Conservation (phyloP, 257 asterid species). For the Leonotis leonurus region DNA sequence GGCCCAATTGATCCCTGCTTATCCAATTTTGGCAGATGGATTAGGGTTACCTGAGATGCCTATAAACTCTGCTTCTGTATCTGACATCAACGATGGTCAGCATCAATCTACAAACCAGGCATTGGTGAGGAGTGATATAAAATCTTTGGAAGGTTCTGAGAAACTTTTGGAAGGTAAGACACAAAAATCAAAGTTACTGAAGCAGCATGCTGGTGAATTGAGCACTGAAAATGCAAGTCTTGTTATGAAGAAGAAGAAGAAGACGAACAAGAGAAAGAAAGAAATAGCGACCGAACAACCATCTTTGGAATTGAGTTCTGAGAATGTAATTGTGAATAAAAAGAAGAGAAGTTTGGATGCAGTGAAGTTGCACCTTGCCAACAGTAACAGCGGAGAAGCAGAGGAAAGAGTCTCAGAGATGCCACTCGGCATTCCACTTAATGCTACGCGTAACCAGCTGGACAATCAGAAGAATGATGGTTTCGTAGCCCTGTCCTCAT, state of each 20-base stretch:
- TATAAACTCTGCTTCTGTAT: slow-evolving; percentile 20
- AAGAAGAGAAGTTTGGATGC: slow-evolving; percentile 32
- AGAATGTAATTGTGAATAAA: slow-evolving; percentile 27
- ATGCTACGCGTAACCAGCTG: slow-evolving; percentile 18
- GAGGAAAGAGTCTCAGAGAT: slow-evolving; percentile 24
- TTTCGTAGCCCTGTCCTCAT: slow-evolving; percentile 9
- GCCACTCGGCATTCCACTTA: slow-evolving; percentile 15
- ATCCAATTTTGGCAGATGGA: slow-evolving; percentile 30
- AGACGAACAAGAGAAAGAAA: slow-evolving; percentile 51
- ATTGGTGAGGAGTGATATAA: slow-evolving; percentile 16
- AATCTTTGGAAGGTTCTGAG: slow-evolving; percentile 32
- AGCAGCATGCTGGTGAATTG: slow-evolving; percentile 43
- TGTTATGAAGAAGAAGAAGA: slow-evolving; percentile 37
- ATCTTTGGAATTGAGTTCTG: slow-evolving; percentile 19
- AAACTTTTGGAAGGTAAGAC: slow-evolving; percentile 28
- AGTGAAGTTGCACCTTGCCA: slow-evolving; percentile 24
- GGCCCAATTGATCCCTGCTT: slow-evolving; percentile 29
- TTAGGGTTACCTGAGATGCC: slow-evolving; percentile 26
- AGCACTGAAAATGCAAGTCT: slow-evolving; percentile 30
- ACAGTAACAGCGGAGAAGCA: slow-evolving; percentile 18
- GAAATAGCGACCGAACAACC: slow-evolving; percentile 13
- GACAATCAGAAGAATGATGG: slow-evolving; percentile 23
- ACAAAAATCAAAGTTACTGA: slow-evolving; percentile 46
- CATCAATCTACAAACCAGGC: slow-evolving; percentile 31
- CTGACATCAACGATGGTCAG: slow-evolving; percentile 29